Evolutionary conservation across 2,329 filamentous ascomycete genomes (phyloP).

Genomic region (Hymenoscyphus scutula): DNA sequence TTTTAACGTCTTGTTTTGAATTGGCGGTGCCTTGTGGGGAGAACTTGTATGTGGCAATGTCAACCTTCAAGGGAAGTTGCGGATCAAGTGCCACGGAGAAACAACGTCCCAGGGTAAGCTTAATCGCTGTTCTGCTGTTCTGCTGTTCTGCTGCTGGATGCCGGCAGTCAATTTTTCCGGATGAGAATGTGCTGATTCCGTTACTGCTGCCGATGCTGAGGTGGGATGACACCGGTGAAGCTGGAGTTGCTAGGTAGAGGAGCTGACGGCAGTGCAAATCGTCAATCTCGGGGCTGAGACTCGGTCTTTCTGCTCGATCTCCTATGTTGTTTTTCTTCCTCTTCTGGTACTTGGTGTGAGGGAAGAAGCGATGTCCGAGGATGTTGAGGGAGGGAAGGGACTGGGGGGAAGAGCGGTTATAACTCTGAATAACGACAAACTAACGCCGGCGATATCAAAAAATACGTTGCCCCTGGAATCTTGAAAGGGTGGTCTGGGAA

Average conservation of each 20-base stretch:
- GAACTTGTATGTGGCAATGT: neutral
- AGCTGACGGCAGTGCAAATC: slow-evolving; percentile 4
- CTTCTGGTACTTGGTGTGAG: neutral
- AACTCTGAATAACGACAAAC: slow-evolving; percentile 10
- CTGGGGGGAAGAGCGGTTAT: slow-evolving; percentile 5
- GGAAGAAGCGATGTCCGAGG: slow-evolving; percentile 1
- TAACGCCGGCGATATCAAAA: slow-evolving; percentile 10
- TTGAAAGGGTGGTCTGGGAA: slow-evolving; percentile 1
- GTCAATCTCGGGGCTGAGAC: slow-evolving; percentile 6
- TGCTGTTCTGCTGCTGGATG: slow-evolving; percentile 1
- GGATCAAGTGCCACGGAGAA: neutral
- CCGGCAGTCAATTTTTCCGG: slow-evolving; percentile 4
- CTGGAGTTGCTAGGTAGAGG: neutral
- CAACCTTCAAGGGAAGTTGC: slow-evolving; percentile 1
- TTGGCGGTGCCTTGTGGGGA: neutral
- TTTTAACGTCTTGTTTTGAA: neutral
- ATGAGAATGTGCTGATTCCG: slow-evolving; percentile 4
- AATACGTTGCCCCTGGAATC: neutral
- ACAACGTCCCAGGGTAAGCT: slow-evolving; percentile 1
- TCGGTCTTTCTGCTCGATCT: neutral
- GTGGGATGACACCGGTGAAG: slow-evolving; percentile 1
- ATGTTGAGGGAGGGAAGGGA: neutral
- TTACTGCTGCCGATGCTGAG: slow-evolving; percentile 5
- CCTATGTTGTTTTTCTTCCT: neutral
- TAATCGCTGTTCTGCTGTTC: neutral